Conservation (phyloP, 1,284 basidiomycete genomes). For the Microstroma glucosiphilum region DNA sequence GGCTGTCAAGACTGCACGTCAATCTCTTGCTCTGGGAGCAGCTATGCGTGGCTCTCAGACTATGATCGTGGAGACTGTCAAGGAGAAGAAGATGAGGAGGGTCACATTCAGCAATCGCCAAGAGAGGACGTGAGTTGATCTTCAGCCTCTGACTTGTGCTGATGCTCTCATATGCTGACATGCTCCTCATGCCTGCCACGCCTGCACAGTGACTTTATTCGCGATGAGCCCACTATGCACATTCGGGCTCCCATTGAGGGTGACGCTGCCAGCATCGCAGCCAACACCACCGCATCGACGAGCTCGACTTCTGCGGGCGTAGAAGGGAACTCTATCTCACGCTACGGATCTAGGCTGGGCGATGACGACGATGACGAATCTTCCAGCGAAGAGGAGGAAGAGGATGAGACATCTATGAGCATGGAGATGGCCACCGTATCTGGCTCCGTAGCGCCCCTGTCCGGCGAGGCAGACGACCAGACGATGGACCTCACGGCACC, state of each 20-base stretch:
- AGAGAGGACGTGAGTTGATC: conserved; percentile 8
- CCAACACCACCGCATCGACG: conserved; percentile 5
- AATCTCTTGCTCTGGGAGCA: no score
- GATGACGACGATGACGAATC: conserved; percentile 12
- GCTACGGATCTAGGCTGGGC: conserved; percentile 6
- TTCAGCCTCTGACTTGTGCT: conserved; percentile 10
- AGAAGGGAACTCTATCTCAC: neutral
- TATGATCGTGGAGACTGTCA: conserved; percentile 1
- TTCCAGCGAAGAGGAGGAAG: conserved; percentile 4
- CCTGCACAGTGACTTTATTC: conserved; percentile 17
- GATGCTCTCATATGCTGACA: neutral
- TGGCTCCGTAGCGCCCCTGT: neutral
- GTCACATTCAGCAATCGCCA: conserved; percentile 24
- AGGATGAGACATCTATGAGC: conserved; percentile 9
- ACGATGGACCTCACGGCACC: neutral
- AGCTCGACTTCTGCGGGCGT: neutral
- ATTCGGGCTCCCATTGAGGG: conserved; percentile 19
- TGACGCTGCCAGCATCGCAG: conserved; percentile 1
- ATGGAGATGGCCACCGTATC: conserved; percentile 1
- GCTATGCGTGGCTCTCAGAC: conserved; percentile 4
- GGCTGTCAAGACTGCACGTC: neutral
- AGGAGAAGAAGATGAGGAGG: conserved; percentile 17
- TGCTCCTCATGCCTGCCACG: neutral
- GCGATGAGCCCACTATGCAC: conserved; percentile 32
- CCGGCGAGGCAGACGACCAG: neutral